These are phyloP conservation scores for Pythium folliculosum DNA, from an alignment of 352 stramenopile genomes.

Conservation along the genomic window DNA sequence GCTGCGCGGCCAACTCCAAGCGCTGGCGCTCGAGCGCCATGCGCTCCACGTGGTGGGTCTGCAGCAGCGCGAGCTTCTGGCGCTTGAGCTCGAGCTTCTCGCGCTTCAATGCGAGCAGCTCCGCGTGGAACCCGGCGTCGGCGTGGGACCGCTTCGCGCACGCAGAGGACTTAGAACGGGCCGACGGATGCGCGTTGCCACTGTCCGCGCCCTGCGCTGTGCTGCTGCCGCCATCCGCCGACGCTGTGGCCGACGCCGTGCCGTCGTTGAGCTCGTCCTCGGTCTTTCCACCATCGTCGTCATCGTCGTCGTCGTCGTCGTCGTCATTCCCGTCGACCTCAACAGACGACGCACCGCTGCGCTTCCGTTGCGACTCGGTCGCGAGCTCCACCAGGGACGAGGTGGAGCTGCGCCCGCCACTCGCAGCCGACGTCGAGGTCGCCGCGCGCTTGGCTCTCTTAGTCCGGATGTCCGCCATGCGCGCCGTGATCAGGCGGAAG, in stretches of 20 bases:
- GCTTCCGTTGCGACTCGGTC: constrained; percentile 10
- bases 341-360: constrained; percentile 2
- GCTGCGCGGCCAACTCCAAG: constrained; percentile 5
- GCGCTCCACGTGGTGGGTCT: constrained; percentile 38
- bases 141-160: not conserved
- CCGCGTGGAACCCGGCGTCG: constrained; percentile 16
- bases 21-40: constrained; percentile 38
- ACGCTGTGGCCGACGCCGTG: not conserved
- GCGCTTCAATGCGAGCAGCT: constrained; percentile 37
- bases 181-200: not conserved
- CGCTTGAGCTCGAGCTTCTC: constrained; percentile 51
- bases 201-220: not conserved
- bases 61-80: constrained; percentile 39
- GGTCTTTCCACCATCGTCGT: constrained; percentile 2
- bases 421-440: not conserved
- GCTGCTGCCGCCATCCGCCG: not conserved
- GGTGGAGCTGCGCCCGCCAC: constrained; percentile 10
- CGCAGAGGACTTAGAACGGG: not conserved
- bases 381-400: constrained; percentile 18
- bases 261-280: constrained; percentile 1
- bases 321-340: constrained; percentile 7
- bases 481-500: constrained; percentile 28
- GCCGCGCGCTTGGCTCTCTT: constrained; percentile 21
- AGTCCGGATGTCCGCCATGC: constrained; percentile 25
- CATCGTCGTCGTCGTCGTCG: constrained; percentile 3